Base-by-base conservation (phyloP, 192 early-diverging fungal species). In the Coemansia sp. region DNA sequence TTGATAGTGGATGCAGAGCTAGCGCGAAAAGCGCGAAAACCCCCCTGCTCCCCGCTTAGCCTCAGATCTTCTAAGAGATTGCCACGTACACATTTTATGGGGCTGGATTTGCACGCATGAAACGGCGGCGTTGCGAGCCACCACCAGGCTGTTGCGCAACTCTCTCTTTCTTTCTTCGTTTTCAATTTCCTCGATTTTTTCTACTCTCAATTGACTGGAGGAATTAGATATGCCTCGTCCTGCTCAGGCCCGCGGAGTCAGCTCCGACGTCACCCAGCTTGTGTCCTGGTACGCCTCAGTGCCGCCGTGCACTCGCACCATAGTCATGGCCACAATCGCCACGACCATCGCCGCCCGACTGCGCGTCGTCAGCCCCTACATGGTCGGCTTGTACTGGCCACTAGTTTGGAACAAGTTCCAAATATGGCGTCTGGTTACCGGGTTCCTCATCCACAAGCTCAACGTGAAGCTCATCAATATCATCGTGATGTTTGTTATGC, bases 401-500 rank as follows among this genome's bases (percentile, higher is more conserved):
- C 29, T 40, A 2, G 65, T 92, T 15, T 67, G 77, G 47, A 62
- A 76, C 67, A 85, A 73, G 32, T 89, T 90, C 53, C 88, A 94
- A 65, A 85, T 92, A 68, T 94, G 94, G 89, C 86, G 94, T 20
- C 68, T 94, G 15, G 73, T 91, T 3, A 93, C 94, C 5, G 62
- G 82, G 19, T 92, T 92, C 60, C 76, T 96, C 58, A 56, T 76
- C 17, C 70, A 85, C 4, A 65, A 60, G 8, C 58, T 94, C 15
- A 65, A 72, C 32, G 76, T 94, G 62, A 67, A 76, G 32, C 86
- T 87, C 62, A 59, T 89, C 19, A 87, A 94, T 61, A 82, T 86
- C 59, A 69, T 94, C 35, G 88, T 92, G 69, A 91, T 93, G 65
- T 42, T 94, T n/a, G 90, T 92, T 69, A 92, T 94, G 66, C 56